Conservation (phyloP, 805 yeast species). For the Nakazawaea sp. region DNA sequence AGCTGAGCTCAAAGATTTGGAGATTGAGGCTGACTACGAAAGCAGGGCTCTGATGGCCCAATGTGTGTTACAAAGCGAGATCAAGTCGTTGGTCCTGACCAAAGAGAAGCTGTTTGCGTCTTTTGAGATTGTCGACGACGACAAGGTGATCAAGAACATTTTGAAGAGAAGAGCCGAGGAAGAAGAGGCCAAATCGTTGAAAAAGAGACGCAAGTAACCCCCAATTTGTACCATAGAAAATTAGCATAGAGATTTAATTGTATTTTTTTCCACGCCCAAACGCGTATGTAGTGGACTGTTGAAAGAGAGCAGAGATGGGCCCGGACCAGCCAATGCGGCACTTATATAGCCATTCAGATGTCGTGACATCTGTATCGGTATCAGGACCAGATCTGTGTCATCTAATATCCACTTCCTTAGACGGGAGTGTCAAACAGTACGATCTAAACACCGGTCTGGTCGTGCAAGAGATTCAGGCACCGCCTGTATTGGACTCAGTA, state of each 20-base stretch:
- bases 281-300: no score
- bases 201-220: slow-evolving; percentile 16
- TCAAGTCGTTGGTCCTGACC: slow-evolving; percentile 38
- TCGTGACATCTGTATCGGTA: slow-evolving; percentile 2
- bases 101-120: slow-evolving; percentile 17
- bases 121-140: slow-evolving; percentile 47
- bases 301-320: no score
- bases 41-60: slow-evolving; percentile 39
- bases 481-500: slow-evolving; percentile 2
- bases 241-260: no score
- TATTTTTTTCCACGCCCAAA: no score
- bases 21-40: slow-evolving; percentile 17
- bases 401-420: slow-evolving; percentile 6
- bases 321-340: neutral
- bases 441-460: neutral
- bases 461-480: neutral
- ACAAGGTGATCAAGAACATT: slow-evolving; percentile 50
- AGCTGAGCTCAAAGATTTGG: slow-evolving; percentile 10
- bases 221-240: neutral
- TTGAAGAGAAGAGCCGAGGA: slow-evolving; percentile 39
- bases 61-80: slow-evolving; percentile 52
- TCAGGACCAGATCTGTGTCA: neutral
- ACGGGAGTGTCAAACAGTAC: slow-evolving; percentile 5
- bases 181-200: slow-evolving; percentile 19
- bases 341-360: slow-evolving; percentile 4